Evolutionary conservation across 2,329 filamentous ascomycete genomes (phyloP).

Genomic region (Alternaria atra): DNA sequence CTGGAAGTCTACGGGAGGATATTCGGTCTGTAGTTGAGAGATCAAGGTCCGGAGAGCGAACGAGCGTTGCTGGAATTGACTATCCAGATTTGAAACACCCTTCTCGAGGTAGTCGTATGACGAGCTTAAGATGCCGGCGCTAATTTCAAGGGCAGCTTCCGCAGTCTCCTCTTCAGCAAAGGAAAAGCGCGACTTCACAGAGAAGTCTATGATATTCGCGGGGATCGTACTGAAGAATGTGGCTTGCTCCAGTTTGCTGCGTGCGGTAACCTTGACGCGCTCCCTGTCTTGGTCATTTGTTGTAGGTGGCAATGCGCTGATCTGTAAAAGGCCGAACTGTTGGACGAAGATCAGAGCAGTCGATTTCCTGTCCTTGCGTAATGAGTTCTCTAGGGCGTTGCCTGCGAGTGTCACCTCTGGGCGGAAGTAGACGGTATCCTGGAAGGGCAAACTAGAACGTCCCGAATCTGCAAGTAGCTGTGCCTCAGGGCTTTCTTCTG

Average conservation of each 20-base stretch:
- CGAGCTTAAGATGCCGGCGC: constrained; percentile 82
- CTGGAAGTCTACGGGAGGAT: constrained; percentile 68
- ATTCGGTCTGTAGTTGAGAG: constrained; percentile 72
- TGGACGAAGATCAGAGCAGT: constrained; percentile 64
- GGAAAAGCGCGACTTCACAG: constrained; percentile 69
- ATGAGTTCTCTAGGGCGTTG: constrained; percentile 57
- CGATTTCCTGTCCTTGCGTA: constrained; percentile 49
- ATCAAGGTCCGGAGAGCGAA: constrained; percentile 80
- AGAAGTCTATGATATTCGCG: constrained; percentile 88
- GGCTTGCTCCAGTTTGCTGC: constrained; percentile 90
- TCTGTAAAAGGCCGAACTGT: constrained; percentile 65
- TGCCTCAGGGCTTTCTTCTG: constrained; percentile 75
- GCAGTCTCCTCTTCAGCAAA: constrained; percentile 78
- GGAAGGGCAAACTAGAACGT: constrained; percentile 66
- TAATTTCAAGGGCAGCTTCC: constrained; percentile 78
- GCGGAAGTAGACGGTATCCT: constrained; percentile 86
- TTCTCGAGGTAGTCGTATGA: constrained; percentile 77
- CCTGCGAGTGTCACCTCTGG: constrained; percentile 61
- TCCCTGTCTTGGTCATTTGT: constrained; percentile 62
- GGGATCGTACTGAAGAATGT: constrained; percentile 88
- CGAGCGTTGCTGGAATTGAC: constrained; percentile 78
- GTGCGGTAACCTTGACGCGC: constrained; percentile 71
- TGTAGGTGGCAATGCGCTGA: constrained; percentile 64
- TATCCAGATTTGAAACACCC: constrained; percentile 78
- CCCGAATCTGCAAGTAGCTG: constrained; percentile 68